Base-by-base conservation (phyloP, 2,329 filamentous ascomycete genomes). In the Calonectria naviculata region DNA sequence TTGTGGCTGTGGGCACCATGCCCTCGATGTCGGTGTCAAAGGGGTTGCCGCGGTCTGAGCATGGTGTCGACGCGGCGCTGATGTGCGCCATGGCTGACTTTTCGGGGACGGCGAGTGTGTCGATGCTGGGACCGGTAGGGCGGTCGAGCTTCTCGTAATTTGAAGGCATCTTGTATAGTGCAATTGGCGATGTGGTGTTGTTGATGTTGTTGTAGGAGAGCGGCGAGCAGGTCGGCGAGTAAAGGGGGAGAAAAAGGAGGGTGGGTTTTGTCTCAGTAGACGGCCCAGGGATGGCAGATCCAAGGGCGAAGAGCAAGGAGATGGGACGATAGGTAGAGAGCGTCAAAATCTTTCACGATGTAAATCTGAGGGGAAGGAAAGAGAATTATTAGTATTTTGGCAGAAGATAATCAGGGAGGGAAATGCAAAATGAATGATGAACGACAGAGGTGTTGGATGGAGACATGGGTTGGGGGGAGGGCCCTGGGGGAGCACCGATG, bases 1-100 rank as follows among this genome's bases (percentile, higher is more conserved):
- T 73, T 2, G 74, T 77, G 21, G 72, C 63, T 2, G 73, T 72
- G 17, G 86, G 82, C 52, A 86, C 80, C 81, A 87, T 86, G 41
- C 87, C 88, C 78, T 91, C 89, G 60, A 91, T 83, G 73, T 91
- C 89, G 6, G 87, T 87, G 63, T 91, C 89, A 76, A 90, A 91
- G 26, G 89, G 88, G 74, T 89, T 88, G 47, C 80, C 82, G 46
- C 81, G 80, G 46, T 83, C 81, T 1, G 86, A 85, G 47, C 80
- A 80, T 1, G 88, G 87, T 13, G 86, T 86, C 0, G 87, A 86
- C 26, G 85, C 79, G 70, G 83, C 83, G 73, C 83, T 84, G 60
- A 79, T 72, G 46, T 80, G 79, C 42, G 76, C 73, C 3, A 75
- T 74, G n/a, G 74, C 77, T 29, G 76, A 78, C 65, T 79, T 81